These are phyloP conservation scores for Vitis amurensis DNA, from an alignment of 164 flowering plant species.

Conservation along the genomic window DNA sequence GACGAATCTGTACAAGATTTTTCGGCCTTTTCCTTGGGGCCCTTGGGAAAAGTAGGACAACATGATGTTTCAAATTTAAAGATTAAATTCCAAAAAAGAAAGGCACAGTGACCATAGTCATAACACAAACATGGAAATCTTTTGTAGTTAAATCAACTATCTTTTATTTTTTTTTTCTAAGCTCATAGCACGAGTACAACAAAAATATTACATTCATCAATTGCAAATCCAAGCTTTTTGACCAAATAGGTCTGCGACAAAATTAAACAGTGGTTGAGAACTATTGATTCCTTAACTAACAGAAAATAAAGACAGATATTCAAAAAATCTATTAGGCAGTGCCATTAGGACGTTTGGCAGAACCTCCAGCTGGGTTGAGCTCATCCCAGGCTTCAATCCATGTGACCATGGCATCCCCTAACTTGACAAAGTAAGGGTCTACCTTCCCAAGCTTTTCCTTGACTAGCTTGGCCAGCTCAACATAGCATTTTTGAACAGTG, in stretches of 20 bases:
- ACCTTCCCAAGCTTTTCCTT: constrained; percentile 47
- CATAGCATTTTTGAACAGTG: constrained; percentile 51
- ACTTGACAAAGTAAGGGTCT: constrained; percentile 48
- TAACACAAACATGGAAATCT: no score
- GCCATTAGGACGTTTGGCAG: constrained; percentile 22
- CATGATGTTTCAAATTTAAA: no score
- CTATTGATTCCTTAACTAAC: background rate
- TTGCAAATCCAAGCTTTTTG: constrained; percentile 1
- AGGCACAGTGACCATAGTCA: no score
- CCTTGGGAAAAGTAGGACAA: no score
- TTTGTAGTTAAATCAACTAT: background rate
- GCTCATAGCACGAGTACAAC: background rate
- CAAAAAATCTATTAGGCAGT: constrained; percentile 15
- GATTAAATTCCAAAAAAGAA: no score
- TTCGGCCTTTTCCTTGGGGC: no score
- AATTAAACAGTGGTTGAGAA: background rate
- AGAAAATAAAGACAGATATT: background rate
- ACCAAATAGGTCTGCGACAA: background rate
- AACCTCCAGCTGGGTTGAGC: constrained; percentile 39
- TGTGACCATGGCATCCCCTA: constrained; percentile 54
- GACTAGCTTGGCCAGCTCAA: constrained; percentile 48
- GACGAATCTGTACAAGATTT: no score
- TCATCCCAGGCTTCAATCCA: constrained; percentile 66
- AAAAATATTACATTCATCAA: constrained; percentile 9
- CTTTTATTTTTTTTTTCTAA: constrained; percentile 1